Conservation (phyloP, 2,329 filamentous ascomycete species). For the Chaetomiaceae sp. region DNA sequence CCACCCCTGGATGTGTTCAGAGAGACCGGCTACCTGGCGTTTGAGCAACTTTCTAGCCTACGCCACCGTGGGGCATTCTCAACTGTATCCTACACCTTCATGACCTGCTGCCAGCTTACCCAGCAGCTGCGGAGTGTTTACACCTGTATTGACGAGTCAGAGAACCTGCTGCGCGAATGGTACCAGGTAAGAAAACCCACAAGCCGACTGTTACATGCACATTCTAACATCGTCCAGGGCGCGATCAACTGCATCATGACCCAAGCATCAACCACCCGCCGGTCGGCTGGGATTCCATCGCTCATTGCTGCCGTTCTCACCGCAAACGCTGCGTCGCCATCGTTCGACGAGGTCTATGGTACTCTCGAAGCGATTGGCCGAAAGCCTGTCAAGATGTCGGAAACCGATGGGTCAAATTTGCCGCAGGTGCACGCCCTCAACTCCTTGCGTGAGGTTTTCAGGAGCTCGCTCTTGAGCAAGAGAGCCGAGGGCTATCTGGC, state of each 20-base stretch:
- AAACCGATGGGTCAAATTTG: slow-evolving; percentile 60
- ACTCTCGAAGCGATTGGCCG: slow-evolving; percentile 56
- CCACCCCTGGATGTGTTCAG: slow-evolving; percentile 52
- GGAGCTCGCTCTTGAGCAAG: slow-evolving; percentile 67
- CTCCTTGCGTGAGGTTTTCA: slow-evolving; percentile 87
- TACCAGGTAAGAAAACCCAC: slow-evolving; percentile 50
- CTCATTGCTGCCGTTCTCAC: slow-evolving; percentile 76
- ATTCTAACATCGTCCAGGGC: slow-evolving; percentile 37
- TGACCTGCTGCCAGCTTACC: slow-evolving; percentile 65
- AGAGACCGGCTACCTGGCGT: slow-evolving; percentile 65
- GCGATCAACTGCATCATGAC: slow-evolving; percentile 64
- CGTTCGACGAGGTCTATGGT: slow-evolving; percentile 59
- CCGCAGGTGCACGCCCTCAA: slow-evolving; percentile 95
- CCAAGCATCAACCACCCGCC: slow-evolving; percentile 75
- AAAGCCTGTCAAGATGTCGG: slow-evolving; percentile 44
- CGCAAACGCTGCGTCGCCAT: slow-evolving; percentile 52
- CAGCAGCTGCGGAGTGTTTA: slow-evolving; percentile 38
- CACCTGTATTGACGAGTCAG: slow-evolving; percentile 26
- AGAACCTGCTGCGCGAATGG: slow-evolving; percentile 57
- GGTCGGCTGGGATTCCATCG: slow-evolving; percentile 87
- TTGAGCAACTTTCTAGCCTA: slow-evolving; percentile 73
- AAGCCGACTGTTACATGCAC: too few species aligned
- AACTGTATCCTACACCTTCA: slow-evolving; percentile 84
- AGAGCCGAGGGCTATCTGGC: slow-evolving; percentile 69
- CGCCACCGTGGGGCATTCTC: slow-evolving; percentile 91